Evolutionary conservation across 225 moss, liverwort and hornwort genomes (phyloP).

Genomic region (Physcomitrellopsis africana): DNA sequence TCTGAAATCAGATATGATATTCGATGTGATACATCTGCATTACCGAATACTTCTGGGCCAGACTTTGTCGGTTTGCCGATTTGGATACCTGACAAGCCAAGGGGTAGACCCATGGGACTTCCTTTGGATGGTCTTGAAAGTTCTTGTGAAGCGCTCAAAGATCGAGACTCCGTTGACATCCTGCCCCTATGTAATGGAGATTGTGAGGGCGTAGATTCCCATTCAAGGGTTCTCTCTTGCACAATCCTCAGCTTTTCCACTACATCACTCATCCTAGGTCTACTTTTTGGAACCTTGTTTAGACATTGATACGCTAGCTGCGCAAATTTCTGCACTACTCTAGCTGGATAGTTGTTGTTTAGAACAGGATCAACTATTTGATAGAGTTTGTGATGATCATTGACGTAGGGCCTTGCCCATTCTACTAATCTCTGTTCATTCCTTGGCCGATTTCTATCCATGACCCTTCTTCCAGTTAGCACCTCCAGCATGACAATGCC

Average conservation of each 20-base stretch:
- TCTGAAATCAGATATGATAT: conserved; percentile 25
- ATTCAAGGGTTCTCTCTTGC: conserved; percentile 44
- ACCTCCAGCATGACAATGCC: conserved; percentile 70
- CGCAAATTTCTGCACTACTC: conserved; percentile 45
- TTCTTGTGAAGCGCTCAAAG: conserved; percentile 26
- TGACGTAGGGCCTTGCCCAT: conserved; percentile 59
- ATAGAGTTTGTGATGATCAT: conserved; percentile 41
- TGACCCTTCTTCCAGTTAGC: conserved; percentile 63
- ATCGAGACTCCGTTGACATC: background rate
- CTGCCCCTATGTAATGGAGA: conserved; percentile 19
- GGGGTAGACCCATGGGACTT: conserved; percentile 27
- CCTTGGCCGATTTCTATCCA: conserved; percentile 52
- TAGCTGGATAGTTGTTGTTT: conserved; percentile 41
- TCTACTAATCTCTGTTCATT: conserved; percentile 51
- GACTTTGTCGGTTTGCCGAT: conserved; percentile 32
- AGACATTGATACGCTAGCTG: conserved; percentile 54
- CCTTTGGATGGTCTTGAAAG: conserved; percentile 22
- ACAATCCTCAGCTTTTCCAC: conserved; percentile 49
- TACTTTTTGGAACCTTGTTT: conserved; percentile 41
- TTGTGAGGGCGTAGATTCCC: conserved; percentile 33
- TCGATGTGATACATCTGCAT: conserved; percentile 19
- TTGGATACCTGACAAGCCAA: conserved; percentile 26
- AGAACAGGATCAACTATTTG: conserved; percentile 50
- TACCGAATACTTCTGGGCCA: conserved; percentile 23
- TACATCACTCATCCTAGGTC: conserved; percentile 59